phyloP scores from a whole-genome alignment of 2,329 filamentous ascomycete species.

The Stylonectria norvegica region DNA sequence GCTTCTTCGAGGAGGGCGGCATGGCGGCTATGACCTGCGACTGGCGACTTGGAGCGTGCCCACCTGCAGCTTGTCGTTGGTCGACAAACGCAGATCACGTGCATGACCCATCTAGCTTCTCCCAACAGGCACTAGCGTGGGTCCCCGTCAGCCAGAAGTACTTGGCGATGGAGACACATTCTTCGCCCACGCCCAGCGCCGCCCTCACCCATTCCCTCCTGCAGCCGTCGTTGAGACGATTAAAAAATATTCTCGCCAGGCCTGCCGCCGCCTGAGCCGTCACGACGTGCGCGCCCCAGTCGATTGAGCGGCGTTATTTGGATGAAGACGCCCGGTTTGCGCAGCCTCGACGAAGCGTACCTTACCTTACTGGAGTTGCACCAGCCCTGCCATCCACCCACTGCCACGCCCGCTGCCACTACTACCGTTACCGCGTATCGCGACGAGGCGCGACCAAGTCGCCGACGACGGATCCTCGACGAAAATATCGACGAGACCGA shows the following conservation, averaged over 20 bases:
- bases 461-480: slow-evolving; percentile 15
- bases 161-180: slow-evolving; percentile 39
- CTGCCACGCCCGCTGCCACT: too few species aligned
- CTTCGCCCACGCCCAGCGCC: slow-evolving; percentile 34
- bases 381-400: slow-evolving; percentile 34
- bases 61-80: too few species aligned
- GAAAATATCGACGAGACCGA: slow-evolving; percentile 5
- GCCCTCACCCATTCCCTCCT: slow-evolving; percentile 28
- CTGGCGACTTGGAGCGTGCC: too few species aligned
- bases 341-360: slow-evolving; percentile 36
- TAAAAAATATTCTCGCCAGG: slow-evolving; percentile 20
- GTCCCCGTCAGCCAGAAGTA: slow-evolving; percentile 26
- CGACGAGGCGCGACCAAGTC: slow-evolving; percentile 36
- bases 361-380: slow-evolving; percentile 43
- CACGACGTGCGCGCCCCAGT: slow-evolving; percentile 20
- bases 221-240: slow-evolving; percentile 21
- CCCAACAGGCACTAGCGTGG: slow-evolving; percentile 28
- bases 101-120: slow-evolving; percentile 28
- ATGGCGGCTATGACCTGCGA: too few species aligned
- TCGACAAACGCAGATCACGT: slow-evolving; percentile 37
- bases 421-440: slow-evolving; percentile 37
- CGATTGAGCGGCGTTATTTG: slow-evolving; percentile 31
- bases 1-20: too few species aligned
- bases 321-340: slow-evolving; percentile 31
- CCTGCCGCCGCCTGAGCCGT: slow-evolving; percentile 21